phyloP scores from a whole-genome alignment of 768 basidiomycete species.

The Tephrocybe sp. region DNA sequence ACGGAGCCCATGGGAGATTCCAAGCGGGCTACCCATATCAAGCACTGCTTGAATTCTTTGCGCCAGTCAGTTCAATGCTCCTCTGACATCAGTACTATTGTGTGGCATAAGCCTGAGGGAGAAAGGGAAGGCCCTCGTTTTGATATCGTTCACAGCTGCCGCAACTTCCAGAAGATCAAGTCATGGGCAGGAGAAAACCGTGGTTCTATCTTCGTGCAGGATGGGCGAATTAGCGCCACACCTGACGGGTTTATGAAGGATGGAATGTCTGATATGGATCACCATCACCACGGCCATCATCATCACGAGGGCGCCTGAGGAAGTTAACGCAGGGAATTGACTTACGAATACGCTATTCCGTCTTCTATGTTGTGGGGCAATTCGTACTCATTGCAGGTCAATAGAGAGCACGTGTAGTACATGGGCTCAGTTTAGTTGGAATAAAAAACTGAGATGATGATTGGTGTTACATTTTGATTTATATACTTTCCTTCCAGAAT shows the following conservation, averaged over 20 bases:
- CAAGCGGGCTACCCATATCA: slow-evolving; percentile 5
- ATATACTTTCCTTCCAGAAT: not conserved
- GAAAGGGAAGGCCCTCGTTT: slow-evolving; percentile 6
- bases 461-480: slow-evolving; percentile 10
- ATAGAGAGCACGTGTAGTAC: not conserved
- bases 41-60: slow-evolving; percentile 5
- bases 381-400: not conserved
- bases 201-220: slow-evolving; percentile 8
- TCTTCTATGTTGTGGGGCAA: not conserved
- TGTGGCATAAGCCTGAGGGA: slow-evolving; percentile 5
- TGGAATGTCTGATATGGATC: not conserved
- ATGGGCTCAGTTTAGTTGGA: not conserved
- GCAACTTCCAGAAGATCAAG: slow-evolving; percentile 9
- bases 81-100: slow-evolving; percentile 11
- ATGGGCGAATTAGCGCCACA: slow-evolving; percentile 9
- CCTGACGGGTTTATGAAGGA: slow-evolving; percentile 3
- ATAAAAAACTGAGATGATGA: too few species aligned
- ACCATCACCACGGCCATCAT: slow-evolving; percentile 7
- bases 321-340: not conserved
- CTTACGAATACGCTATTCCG: not conserved
- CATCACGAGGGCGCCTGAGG: slow-evolving; percentile 1
- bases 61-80: slow-evolving; percentile 13
- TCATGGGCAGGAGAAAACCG: slow-evolving; percentile 6
- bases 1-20: slow-evolving; percentile 5
- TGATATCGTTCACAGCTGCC: slow-evolving; percentile 9